Evolutionary conservation across 108 stramenopile species (phyloP).

Genomic region (Stephanodiscus triporus): DNA sequence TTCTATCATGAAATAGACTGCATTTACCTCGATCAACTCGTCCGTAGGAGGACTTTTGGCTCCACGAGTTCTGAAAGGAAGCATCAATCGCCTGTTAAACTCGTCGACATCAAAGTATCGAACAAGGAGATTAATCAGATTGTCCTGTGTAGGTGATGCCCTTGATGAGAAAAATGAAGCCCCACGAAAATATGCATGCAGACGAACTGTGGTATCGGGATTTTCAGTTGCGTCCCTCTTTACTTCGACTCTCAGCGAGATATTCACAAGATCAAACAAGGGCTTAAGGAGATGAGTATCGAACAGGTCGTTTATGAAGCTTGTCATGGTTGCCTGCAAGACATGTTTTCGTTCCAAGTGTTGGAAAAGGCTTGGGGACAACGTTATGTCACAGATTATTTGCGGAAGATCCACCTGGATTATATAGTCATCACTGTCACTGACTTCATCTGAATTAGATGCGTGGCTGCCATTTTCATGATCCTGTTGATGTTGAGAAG

Average conservation of each 20-base stretch:
- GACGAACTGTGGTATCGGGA: constrained; percentile 13
- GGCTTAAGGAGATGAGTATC: constrained; percentile 20
- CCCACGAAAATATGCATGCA: constrained; percentile 37
- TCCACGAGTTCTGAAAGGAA: background rate
- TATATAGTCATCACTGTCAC: background rate
- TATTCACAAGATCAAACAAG: constrained; percentile 24
- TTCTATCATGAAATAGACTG: constrained; percentile 31
- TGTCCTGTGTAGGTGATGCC: constrained; percentile 18
- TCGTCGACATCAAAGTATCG: constrained; percentile 32
- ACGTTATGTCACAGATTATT: constrained; percentile 41
- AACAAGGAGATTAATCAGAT: constrained; percentile 25
- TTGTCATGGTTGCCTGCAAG: constrained; percentile 40
- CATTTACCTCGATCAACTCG: constrained; percentile 27
- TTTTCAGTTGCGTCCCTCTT: constrained; percentile 6
- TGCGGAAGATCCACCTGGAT: constrained; percentile 23
- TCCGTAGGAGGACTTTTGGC: background rate
- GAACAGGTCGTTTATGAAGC: constrained; percentile 24
- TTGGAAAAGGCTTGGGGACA: constrained; percentile 9
- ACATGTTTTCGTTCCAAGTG: constrained; percentile 31
- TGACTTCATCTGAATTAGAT: background rate
- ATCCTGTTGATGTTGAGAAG: background rate
- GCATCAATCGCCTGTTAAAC: constrained; percentile 21
- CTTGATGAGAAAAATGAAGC: constrained; percentile 21
- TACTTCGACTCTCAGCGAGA: constrained; percentile 21
- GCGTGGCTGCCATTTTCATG: background rate